Percentiles rank a stretch among this genome's conserved stretches.
These are phyloP conservation scores for Agrostemma githago DNA, from an alignment of 148 eudicot species.

Conservation along the genomic window DNA sequence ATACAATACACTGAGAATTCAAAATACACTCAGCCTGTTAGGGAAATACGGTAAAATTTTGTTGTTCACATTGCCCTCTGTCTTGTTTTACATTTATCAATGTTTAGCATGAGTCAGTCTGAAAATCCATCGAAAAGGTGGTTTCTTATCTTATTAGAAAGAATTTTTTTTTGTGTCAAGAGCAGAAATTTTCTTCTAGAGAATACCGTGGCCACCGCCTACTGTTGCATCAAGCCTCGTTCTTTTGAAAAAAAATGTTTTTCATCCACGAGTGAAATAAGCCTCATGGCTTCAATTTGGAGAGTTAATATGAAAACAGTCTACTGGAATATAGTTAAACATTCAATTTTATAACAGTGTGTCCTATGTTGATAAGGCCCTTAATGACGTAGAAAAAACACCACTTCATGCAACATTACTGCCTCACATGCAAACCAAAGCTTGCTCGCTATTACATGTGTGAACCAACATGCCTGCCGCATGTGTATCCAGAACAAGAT, in stretches of 20 bases:
- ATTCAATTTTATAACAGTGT: not conserved
- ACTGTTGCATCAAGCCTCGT: not conserved
- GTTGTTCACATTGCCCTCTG: not conserved
- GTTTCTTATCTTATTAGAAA: not conserved
- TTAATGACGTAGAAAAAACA: not conserved
- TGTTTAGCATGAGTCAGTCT: not conserved
- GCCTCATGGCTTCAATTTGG: not conserved
- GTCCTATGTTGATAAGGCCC: slow-evolving; percentile 3
- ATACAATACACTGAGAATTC: not conserved
- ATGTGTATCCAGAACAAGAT: not conserved
- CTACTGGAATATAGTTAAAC: not conserved
- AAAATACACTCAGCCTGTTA: not conserved
- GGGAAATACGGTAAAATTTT: not conserved
- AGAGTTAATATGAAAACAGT: slow-evolving; percentile 3
- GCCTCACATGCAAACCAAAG: not conserved
- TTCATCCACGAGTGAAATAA: not conserved
- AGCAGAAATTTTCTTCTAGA: not conserved
- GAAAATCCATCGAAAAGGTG: not conserved
- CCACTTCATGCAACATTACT: not conserved
- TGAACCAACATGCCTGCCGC: not conserved
- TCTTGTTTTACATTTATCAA: not conserved
- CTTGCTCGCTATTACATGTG: not conserved
- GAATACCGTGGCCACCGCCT: not conserved
- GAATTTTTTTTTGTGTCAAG: not conserved
- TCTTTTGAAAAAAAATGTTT: not conserved